Base-by-base conservation (phyloP, 2,329 filamentous ascomycete species). In the Exophiala alcalophila region DNA sequence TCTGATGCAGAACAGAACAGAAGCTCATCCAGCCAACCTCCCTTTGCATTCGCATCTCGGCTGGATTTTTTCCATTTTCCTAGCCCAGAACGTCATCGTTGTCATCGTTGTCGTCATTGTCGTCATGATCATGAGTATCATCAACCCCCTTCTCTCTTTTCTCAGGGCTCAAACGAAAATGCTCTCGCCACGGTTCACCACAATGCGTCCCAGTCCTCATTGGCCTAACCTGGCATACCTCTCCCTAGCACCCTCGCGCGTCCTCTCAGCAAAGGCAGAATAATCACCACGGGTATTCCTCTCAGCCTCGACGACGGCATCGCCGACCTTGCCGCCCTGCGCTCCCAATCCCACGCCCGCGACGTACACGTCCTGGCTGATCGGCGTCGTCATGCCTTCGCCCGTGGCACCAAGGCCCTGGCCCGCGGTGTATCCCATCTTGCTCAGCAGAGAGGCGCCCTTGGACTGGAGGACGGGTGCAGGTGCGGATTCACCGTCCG, bases 291-390 rank as follows among this genome's bases (percentile, higher is more conserved):
- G 64, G 1, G 71, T 73, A 47, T 71, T 73, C 25, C 70, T 64
- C 11, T 63, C 65, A 1, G 70, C 71, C 57, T 73, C 70, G 36
- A 68, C 65, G 3, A 62, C 61, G 4, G 71, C 71, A 54, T 73
- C 71, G 3, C 71, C 71, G 4, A 73, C 46, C 46, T 72, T 72
- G 19, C 70, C 58, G 29, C 71, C 71, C 35, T 72, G 65, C 2
- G 71, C 71, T 5, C 71, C 71, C 23, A 74, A 49, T 3, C 71
- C 71, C 1, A 74, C 71, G 16, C 71, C 70, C 40, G 71, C 68
- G 4, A 66, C 70, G 51, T 74, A 74, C 8, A 73, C 59, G 25
- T 73, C 68, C 4, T 70, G 70, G 9, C 65, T 59, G 39, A 74
- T 70, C 0, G 70, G 69, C 2, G 64, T 67, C 0, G 65, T 69